These are phyloP conservation scores for Lactifluus rugatus DNA, from an alignment of 768 basidiomycete genomes.

Conservation along the genomic window DNA sequence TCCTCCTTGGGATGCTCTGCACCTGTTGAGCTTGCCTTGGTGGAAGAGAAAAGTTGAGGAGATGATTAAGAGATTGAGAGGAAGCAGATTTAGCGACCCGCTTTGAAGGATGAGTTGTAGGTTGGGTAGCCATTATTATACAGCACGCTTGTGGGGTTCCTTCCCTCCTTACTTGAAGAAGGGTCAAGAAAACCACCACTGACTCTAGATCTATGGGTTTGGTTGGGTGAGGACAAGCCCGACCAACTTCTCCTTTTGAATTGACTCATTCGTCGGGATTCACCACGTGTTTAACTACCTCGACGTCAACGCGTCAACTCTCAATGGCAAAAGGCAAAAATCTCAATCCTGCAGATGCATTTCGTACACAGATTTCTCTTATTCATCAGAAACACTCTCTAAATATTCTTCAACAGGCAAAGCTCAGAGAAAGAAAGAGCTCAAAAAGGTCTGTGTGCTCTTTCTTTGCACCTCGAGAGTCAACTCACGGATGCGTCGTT, in stretches of 20 bases:
- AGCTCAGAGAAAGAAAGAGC: slow-evolving; percentile 84
- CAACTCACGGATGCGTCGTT: background rate
- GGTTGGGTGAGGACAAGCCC: slow-evolving; percentile 17
- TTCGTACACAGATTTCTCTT: slow-evolving; percentile 45
- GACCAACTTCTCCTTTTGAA: background rate
- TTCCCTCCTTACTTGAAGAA: slow-evolving; percentile 35
- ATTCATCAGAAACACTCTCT: background rate
- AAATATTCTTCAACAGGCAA: slow-evolving; percentile 53
- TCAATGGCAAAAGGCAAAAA: slow-evolving; percentile 84
- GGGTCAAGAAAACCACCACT: slow-evolving; percentile 29
- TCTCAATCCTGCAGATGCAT: slow-evolving; percentile 90
- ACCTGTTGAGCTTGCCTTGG: slow-evolving; percentile 63
- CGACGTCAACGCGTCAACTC: background rate
- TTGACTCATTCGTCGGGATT: slow-evolving; percentile 25
- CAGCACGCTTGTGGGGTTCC: slow-evolving; percentile 25
- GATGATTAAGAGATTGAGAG: slow-evolving; percentile 64
- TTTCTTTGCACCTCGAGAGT: background rate
- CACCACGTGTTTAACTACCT: background rate
- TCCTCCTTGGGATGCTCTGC: slow-evolving; percentile 58
- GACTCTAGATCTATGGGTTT: background rate
- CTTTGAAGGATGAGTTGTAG: slow-evolving; percentile 31
- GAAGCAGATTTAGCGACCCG: slow-evolving; percentile 61
- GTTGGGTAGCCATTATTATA: slow-evolving; percentile 17
- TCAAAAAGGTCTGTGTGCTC: slow-evolving; percentile 68
- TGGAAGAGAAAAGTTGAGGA: slow-evolving; percentile 90